Base-by-base conservation (phyloP, 1,284 basidiomycete genomes). In the Malassezia sympodialis region DNA sequence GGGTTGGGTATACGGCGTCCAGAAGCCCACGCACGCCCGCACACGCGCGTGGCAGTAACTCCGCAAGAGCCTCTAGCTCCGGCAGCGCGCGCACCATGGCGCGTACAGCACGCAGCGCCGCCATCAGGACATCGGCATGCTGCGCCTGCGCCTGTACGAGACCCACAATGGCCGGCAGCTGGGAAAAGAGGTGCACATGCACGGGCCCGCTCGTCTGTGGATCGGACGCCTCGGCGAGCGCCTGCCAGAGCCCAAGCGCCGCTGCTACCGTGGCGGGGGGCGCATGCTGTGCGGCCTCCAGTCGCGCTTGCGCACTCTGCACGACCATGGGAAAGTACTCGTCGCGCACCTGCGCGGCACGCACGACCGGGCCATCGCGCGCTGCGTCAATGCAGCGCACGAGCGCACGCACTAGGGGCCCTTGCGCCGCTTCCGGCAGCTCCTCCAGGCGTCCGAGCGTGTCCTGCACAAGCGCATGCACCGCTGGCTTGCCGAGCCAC, bases 371-470 rank as follows among this genome's bases (percentile, higher is more conserved):
- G 11, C 47, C 19, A 49, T 61, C 31, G 52, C 59, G 52, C 60
- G 53, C 62, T 27, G 59, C 59, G 49, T 68, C 63, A 51, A 70
- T 62, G 54, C 67, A 70, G 47, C 62, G 60, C 10, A 72, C 64
- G 7, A 67, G 46, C 2, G 65, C 66, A 11, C 63, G 57, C 17
- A 70, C 51, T 10, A 72, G 52, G 6, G 59, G 52, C 14, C 62
- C 66, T 44, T 71, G 67, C 12, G 66, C 66, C 51, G 59, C 59
- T 40, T 59, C 68, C 0, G 68, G 68, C 2, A 72, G 56, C 24
- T 51, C 49, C 23, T 64, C 66, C 10, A 72, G 54, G 1, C 52
- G 10, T 8, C 10, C 45, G 0, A 61, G 58, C 26, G 67, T 55
- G 43, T 67, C 57, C 14, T 57, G 56, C 5, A 68, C 59, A 2